phyloP scores from a whole-genome alignment of 2,329 filamentous ascomycete species.

The Penicillium brevicompactum region DNA sequence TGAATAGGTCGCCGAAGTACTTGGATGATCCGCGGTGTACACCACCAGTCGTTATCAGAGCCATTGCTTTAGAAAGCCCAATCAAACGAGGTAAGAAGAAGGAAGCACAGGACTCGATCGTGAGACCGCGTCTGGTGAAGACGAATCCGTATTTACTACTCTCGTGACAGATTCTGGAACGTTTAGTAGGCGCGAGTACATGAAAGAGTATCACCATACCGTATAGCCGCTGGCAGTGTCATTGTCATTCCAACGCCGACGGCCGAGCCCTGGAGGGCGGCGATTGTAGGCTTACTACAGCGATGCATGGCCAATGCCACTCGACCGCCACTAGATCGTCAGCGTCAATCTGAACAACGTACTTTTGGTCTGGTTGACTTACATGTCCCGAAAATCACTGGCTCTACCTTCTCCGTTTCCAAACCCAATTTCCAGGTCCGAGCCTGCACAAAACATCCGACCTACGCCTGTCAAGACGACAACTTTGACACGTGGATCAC shows the following conservation, averaged over 20 bases:
- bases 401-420: constrained; percentile 36
- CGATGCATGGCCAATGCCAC: constrained; percentile 58
- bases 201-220: constrained; percentile 9
- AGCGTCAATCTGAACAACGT: constrained; percentile 22
- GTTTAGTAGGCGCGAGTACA: too few relatives aligned
- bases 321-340: constrained; percentile 45
- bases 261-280: constrained; percentile 61
- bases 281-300: constrained; percentile 62
- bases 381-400: constrained; percentile 58
- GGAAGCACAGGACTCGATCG: constrained; percentile 69
- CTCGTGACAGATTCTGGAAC: constrained; percentile 23
- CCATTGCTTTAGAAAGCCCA: constrained; percentile 63
- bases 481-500: constrained; percentile 57
- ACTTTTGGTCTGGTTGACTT: constrained; percentile 10
- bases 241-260: constrained; percentile 66
- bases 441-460: constrained; percentile 60
- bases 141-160: constrained; percentile 71
- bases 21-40: constrained; percentile 49
- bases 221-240: constrained; percentile 55
- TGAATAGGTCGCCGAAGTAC: constrained; percentile 64
- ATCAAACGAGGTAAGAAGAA: constrained; percentile 71
- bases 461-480: constrained; percentile 60
- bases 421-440: constrained; percentile 53
- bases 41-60: constrained; percentile 66
- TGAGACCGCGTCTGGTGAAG: constrained; percentile 67